Evolutionary conservation across 108 stramenopile species (phyloP), one percentile per base, ranked within the genome.

Genomic region (Schizochytrium sp.): DNA sequence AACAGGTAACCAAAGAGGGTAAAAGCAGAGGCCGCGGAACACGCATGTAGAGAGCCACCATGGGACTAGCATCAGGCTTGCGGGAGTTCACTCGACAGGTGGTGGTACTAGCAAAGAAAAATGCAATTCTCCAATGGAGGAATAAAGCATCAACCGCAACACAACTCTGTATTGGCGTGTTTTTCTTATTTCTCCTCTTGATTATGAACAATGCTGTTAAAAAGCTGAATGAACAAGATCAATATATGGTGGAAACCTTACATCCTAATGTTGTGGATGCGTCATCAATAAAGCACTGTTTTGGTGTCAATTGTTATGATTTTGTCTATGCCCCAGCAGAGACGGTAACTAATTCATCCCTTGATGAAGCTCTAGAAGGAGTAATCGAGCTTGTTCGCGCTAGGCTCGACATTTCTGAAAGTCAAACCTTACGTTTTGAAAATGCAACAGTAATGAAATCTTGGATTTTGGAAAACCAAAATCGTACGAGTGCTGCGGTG

Each of bases 91-190:
- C 2, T 7, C 56, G 87, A 38, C 56, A 87, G 56, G 56, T 57
- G 15, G 7, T 41, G 17, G 55, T 44, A 38, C 56, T 57, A 1
- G 42, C 57, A 41, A 40, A 19, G 57, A 87, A 56, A 57, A 57
- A 56, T 57, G 56, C 41, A 47, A 40, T 55, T 5, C 47, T 83
- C 15, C 76, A 83, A 55, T 55, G 47, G 76, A 83, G 76, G 28
- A 83, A 83, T 53, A 83, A 83, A 28, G 53, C 28, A 38, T 17
- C 76, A 2, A 83, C 76, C 5, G 50, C 53, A 47, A 83, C 76
- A 5, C 76, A 83, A 40, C 76, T 83, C 47, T 17, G 47, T 13
- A 83, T 83, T 40, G 76, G 76, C 28, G 76, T 83, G 28, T 83
- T 83, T 28, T 83, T 83, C 28, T 53, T 83, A n/a, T 55, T 83